A percentile compares a stretch with the other conserved stretches of the same genome.
phyloP scores from a whole-genome alignment of 2,329 filamentous ascomycete genomes.

The Nemania abortiva region DNA sequence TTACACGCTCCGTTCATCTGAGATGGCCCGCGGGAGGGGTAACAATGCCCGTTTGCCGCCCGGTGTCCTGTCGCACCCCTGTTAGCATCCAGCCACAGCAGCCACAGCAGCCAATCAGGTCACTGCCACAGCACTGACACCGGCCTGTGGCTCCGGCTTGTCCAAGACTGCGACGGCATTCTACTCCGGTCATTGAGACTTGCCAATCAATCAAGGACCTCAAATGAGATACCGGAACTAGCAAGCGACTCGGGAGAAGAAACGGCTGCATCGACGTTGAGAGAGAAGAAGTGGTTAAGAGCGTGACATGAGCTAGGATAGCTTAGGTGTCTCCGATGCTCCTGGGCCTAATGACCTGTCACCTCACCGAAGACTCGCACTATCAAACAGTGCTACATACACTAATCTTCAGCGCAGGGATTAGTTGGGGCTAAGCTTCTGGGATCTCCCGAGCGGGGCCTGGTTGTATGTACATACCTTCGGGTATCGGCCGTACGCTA shows the following conservation, averaged over 20 bases:
- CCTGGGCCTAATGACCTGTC: not conserved
- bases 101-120: slow-evolving; percentile 18
- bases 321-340: not conserved
- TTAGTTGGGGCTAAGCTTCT: not conserved
- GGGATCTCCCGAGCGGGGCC: not conserved
- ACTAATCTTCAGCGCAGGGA: not conserved
- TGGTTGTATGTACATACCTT: no score
- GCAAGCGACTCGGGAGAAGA: not conserved
- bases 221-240: not conserved
- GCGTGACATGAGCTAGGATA: not conserved
- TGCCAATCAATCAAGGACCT: not conserved
- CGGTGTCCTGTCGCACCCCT: not conserved
- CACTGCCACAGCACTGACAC: not conserved
- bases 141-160: not conserved
- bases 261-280: not conserved
- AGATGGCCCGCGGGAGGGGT: not conserved
- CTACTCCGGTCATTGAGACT: not conserved
- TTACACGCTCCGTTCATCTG: not conserved
- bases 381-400: not conserved
- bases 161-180: not conserved
- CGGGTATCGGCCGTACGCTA: no score
- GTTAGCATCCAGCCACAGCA: slow-evolving; percentile 23
- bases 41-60: not conserved
- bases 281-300: not conserved
- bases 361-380: slow-evolving; percentile 9